Conservation (phyloP, 140 eudicot genomes). For the Oenanthe javanica region DNA sequence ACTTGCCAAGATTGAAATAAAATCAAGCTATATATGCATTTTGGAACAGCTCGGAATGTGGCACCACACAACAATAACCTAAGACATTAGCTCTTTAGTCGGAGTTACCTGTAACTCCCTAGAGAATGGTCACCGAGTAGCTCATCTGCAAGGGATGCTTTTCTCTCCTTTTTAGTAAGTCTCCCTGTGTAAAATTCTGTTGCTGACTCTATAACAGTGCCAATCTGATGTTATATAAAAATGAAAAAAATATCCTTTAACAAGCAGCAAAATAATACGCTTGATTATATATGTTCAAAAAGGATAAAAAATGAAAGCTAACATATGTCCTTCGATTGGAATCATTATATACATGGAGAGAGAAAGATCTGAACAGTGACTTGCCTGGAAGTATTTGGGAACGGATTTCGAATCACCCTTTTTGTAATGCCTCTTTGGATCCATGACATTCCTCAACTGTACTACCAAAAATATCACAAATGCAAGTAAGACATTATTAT, state of each 20-base stretch:
- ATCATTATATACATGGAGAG: not conserved
- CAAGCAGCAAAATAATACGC: not conserved
- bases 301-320: not conserved
- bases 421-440: slow-evolving; percentile 97
- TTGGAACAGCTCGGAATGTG: not conserved
- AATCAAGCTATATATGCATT: not conserved
- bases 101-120: slow-evolving; percentile 46
- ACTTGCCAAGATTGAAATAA: not conserved
- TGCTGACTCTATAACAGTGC: slow-evolving; percentile 77
- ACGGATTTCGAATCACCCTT: slow-evolving; percentile 64
- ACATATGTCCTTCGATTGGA: not conserved
- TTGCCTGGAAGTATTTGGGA: slow-evolving; percentile 90
- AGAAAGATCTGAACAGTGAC: not conserved
- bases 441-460: slow-evolving; percentile 77
- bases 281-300: not conserved
- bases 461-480: slow-evolving; percentile 12
- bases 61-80: not conserved
- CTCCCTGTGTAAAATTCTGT: slow-evolving; percentile 64
- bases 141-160: slow-evolving; percentile 84
- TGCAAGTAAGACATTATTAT: not conserved
- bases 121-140: slow-evolving; percentile 58
- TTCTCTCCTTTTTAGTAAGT: slow-evolving; percentile 97
- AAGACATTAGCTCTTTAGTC: not conserved
- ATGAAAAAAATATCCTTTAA: not conserved
- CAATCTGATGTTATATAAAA: slow-evolving; percentile 40